Evolutionary conservation across 306 rosid genomes (phyloP).

Genomic region (Lathyrus oleraceus): DNA sequence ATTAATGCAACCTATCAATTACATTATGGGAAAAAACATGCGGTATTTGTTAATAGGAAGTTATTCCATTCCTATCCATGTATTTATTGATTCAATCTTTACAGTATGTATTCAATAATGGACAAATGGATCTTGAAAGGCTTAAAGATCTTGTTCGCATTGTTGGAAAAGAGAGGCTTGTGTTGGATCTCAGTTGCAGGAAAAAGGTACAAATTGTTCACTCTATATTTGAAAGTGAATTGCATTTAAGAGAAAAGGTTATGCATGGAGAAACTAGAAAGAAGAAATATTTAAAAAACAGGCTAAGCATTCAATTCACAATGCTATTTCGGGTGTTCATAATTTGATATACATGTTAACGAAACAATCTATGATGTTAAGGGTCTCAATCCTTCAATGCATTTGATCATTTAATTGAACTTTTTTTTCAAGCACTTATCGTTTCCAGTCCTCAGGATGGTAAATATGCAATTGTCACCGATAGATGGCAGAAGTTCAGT

Average conservation of each 20-base stretch:
- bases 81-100: conserved; percentile 32
- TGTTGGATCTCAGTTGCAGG: conserved; percentile 96
- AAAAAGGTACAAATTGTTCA: conserved; percentile 60
- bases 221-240: conserved; percentile 3
- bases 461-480: conserved; percentile 87
- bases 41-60: conserved; percentile 4
- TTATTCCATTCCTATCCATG: background rate
- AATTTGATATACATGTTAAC: background rate
- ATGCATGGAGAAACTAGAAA: background rate
- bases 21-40: background rate
- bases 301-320: conserved; percentile 10
- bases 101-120: conserved; percentile 88
- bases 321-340: background rate
- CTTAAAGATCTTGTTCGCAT: conserved; percentile 75
- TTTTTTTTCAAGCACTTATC: conserved; percentile 27
- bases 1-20: background rate
- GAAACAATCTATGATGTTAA: conserved; percentile 21
- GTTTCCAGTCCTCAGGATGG: conserved; percentile 59
- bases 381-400: background rate
- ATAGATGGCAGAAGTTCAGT: conserved; percentile 96
- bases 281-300: conserved; percentile 5
- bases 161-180: conserved; percentile 88
- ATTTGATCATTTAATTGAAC: conserved; percentile 18
- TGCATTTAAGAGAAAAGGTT: conserved; percentile 10
- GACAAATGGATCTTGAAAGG: conserved; percentile 85